Percentiles rank a stretch among this genome's conserved stretches.
Conservation (phyloP, 306 rosid genomes). For the Oemleria cerasiformis region DNA sequence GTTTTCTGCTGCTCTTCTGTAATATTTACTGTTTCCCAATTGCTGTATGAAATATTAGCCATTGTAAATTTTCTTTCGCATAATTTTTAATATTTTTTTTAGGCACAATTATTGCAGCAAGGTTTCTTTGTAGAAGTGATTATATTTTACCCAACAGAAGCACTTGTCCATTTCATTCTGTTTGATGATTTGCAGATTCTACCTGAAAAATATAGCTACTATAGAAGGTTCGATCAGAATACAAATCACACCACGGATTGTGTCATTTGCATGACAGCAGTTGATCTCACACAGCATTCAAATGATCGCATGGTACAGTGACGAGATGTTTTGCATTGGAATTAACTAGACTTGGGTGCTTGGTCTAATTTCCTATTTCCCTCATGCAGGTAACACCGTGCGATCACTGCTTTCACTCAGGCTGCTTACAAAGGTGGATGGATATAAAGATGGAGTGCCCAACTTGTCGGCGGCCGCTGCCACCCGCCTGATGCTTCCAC, state of each 20-base stretch:
- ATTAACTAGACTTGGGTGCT: slow-evolving; percentile 7
- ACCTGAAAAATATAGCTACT: slow-evolving; percentile 92
- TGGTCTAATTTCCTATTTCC: slow-evolving; percentile 25
- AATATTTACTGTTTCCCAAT: not conserved
- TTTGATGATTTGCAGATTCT: slow-evolving; percentile 60
- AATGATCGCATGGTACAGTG: slow-evolving; percentile 83
- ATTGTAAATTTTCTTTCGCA: not conserved
- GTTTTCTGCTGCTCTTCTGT: slow-evolving; percentile 8
- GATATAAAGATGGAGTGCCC: slow-evolving; percentile 99
- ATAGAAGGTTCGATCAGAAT: slow-evolving; percentile 64
- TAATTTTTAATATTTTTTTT: not conserved
- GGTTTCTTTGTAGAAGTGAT: not conserved
- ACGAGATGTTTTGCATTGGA: slow-evolving; percentile 9
- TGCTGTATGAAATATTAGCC: not conserved
- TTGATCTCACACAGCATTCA: slow-evolving; percentile 60
- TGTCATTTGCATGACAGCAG: slow-evolving; percentile 93
- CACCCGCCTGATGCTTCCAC: slow-evolving; percentile 61
- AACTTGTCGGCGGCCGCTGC: slow-evolving; percentile 91
- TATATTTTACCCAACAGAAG: not conserved
- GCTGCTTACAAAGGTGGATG: slow-evolving; percentile 99
- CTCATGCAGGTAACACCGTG: slow-evolving; percentile 83
- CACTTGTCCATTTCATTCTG: slow-evolving; percentile 14
- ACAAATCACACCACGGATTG: slow-evolving; percentile 67
- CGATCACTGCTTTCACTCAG: slow-evolving; percentile 95
- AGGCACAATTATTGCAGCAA: not conserved